Base-by-base conservation (phyloP, 2,329 filamentous ascomycete genomes). In the Penicillium aurantiogriseum region DNA sequence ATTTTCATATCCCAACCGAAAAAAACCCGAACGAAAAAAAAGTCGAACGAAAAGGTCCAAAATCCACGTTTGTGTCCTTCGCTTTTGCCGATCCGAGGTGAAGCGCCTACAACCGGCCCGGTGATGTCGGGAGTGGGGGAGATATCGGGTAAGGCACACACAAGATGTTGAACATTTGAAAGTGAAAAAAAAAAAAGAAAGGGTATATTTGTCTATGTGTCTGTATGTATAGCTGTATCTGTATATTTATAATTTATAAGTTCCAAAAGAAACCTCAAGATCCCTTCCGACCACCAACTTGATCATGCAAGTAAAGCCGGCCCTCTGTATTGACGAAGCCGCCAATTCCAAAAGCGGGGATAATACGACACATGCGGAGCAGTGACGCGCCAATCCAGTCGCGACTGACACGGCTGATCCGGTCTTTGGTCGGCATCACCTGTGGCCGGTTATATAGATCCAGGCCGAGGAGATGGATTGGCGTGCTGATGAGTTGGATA, bases 271-370 rank as follows among this genome's bases (percentile, higher is more conserved):
- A 54, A 44, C 17, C 21, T 63, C 54, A 63, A 54, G 57, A 62
- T 4, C 55, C 53, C 15, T 38, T 51, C 27, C 62, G 57, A 33
- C 54, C 65, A 58, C 67, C 62, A 21, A 70, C 52, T 54, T 70
- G 66, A 11, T 67, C 62, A 53, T 71, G 69, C 46, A 71, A 56
- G 55, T 67, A 69, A 13, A 69, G 62, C n/a, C 69, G 59, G 1
- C 69, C 68, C 47, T 73, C 71, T 5, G 80, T 81, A 74, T 96
- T 96, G 13, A 94, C 88, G 11, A 95, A 90, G 0, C 91, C 91
- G 0, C 92, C 92, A 7, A 95, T 82, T 0, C 92, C 92, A 79
- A 94, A 96, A 0, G 92, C 92, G 38, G 91, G 92, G 17, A 95
- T 82, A 66, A 96, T 95, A 58, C 92, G 82, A 63, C 89, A 89